phyloP scores from a whole-genome alignment of 192 early-diverging fungal species.

The Entomortierella lignicola region DNA sequence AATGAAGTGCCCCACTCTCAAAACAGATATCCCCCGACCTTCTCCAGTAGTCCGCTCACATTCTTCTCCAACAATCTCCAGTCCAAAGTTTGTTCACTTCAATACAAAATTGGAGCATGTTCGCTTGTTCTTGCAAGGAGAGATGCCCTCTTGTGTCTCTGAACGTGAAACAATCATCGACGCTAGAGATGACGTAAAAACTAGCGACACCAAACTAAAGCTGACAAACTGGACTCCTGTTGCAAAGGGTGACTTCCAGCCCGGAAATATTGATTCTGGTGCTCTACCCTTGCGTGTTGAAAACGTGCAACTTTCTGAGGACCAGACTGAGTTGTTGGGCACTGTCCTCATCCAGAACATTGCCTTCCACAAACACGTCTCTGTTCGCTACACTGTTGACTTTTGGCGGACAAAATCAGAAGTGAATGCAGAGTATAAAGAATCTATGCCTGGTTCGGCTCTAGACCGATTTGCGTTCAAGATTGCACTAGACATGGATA shows the following conservation, averaged over 20 bases:
- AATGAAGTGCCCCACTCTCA: slow-evolving; percentile 17
- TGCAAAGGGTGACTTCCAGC: slow-evolving; percentile 22
- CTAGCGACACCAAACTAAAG: slow-evolving; percentile 45
- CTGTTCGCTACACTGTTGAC: slow-evolving; percentile 85
- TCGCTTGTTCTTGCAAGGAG: slow-evolving; percentile 75
- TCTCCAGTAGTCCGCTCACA: slow-evolving; percentile 38
- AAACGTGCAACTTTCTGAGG: slow-evolving; percentile 59
- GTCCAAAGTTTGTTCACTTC: slow-evolving; percentile 76
- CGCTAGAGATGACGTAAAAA: slow-evolving; percentile 15
- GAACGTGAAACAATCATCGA: slow-evolving; percentile 51
- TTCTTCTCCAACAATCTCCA: slow-evolving; percentile 56
- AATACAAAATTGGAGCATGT: slow-evolving; percentile 75
- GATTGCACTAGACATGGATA: slow-evolving; percentile 62
- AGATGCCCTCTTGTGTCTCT: slow-evolving; percentile 68
- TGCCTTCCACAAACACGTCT: slow-evolving; percentile 85
- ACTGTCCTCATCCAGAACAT: slow-evolving; percentile 85
- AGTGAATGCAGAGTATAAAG: slow-evolving; percentile 68
- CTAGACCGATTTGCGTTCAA: slow-evolving; percentile 77
- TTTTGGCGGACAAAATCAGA: slow-evolving; percentile 83
- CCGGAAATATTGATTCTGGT: slow-evolving; percentile 37
- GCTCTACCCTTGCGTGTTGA: slow-evolving; percentile 69
- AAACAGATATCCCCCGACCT: slow-evolving; percentile 3
- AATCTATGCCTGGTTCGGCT: slow-evolving; percentile 68
- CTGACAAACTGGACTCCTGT: slow-evolving; percentile 54
- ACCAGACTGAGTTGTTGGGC: slow-evolving; percentile 68